Percentiles rank a stretch among this genome's conserved stretches.
phyloP scores from a whole-genome alignment of 1,139 yeast genomes.

The Arxiozyma slooffiae region DNA sequence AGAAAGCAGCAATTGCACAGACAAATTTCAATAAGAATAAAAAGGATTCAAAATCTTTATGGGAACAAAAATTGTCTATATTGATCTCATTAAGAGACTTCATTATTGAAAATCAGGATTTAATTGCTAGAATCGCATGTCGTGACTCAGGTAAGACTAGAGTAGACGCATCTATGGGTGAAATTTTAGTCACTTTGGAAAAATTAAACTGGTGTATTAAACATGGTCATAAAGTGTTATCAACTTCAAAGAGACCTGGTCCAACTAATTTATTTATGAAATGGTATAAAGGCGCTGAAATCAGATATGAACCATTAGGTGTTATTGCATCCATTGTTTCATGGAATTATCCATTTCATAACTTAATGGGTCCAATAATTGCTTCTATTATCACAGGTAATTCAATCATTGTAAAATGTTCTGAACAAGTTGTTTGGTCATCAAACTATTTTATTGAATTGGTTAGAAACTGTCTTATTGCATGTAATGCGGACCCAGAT shows the following conservation, averaged over 20 bases:
- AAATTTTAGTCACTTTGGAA: slow-evolving; percentile 84
- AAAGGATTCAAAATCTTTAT: slow-evolving; percentile 37
- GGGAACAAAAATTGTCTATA: slow-evolving; percentile 58
- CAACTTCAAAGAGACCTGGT: slow-evolving; percentile 72
- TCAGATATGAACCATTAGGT: slow-evolving; percentile 82
- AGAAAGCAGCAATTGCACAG: slow-evolving; percentile 47
- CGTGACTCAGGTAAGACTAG: slow-evolving; percentile 93
- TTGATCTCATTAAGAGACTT: slow-evolving; percentile 61
- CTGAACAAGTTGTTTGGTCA: slow-evolving; percentile 94
- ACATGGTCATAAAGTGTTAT: slow-evolving; percentile 66
- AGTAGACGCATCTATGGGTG: slow-evolving; percentile 95
- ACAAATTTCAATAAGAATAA: slow-evolving; percentile 36
- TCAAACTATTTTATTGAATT: slow-evolving; percentile 65
- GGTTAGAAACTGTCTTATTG: slow-evolving; percentile 59
- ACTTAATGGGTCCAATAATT: slow-evolving; percentile 81
- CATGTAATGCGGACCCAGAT: slow-evolving; percentile 67
- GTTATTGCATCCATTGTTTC: slow-evolving; percentile 87
- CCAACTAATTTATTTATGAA: slow-evolving; percentile 76
- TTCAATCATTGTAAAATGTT: slow-evolving; percentile 82
- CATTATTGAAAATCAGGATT: slow-evolving; percentile 72
- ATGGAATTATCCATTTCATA: slow-evolving; percentile 96
- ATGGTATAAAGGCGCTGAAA: slow-evolving; percentile 74
- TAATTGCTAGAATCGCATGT: slow-evolving; percentile 84
- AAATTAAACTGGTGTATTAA: slow-evolving; percentile 81
- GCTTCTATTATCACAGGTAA: slow-evolving; percentile 87